Evolutionary conservation across 805 yeast genomes (phyloP).

Genomic region (Starmerella geochares): DNA sequence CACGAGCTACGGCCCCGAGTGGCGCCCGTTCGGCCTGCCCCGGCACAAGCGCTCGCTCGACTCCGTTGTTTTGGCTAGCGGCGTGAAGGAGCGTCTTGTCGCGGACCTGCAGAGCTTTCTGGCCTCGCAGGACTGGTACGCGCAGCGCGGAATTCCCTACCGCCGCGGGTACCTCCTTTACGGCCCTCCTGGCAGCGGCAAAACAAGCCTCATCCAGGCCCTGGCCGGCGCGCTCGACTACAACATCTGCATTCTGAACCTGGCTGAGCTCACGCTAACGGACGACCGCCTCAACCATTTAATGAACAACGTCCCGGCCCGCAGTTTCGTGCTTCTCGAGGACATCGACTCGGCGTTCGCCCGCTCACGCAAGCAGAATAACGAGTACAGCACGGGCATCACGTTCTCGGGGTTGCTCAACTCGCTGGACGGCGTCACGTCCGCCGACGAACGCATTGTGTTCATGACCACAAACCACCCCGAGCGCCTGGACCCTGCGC

Average conservation of each 20-base stretch:
- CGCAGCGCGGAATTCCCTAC: slow-evolving; percentile 93
- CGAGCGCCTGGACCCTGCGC: slow-evolving; percentile 83
- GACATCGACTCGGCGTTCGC: slow-evolving; percentile 95
- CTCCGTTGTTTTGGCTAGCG: slow-evolving; percentile 74
- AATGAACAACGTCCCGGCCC: slow-evolving; percentile 90
- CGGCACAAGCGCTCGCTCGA: slow-evolving; percentile 73
- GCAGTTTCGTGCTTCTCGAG: slow-evolving; percentile 75
- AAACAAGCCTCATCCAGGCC: slow-evolving; percentile 91
- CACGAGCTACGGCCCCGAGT: slow-evolving; percentile 96
- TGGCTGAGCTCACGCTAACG: slow-evolving; percentile 82
- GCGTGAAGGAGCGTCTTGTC: slow-evolving; percentile 55
- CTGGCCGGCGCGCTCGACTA: slow-evolving; percentile 93
- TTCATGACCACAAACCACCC: slow-evolving; percentile 99
- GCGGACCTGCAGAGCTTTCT: slow-evolving; percentile 73
- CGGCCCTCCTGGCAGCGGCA: slow-evolving; percentile 98
- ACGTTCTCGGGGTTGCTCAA: slow-evolving; percentile 90
- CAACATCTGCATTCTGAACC: slow-evolving; percentile 83
- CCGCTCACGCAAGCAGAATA: slow-evolving; percentile 55
- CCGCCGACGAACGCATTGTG: slow-evolving; percentile 91
- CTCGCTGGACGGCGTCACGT: slow-evolving; percentile 94
- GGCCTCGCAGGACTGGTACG: slow-evolving; percentile 77
- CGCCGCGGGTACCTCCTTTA: slow-evolving; percentile 86
- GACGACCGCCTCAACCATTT: slow-evolving; percentile 90
- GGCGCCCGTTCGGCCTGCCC: slow-evolving; percentile 97
- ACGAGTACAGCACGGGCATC: slow-evolving; percentile 81